A percentile compares a stretch with the other conserved stretches of the same genome.
Conservation (phyloP, 1,139 yeast genomes). For the Blastobotrys elegans region DNA sequence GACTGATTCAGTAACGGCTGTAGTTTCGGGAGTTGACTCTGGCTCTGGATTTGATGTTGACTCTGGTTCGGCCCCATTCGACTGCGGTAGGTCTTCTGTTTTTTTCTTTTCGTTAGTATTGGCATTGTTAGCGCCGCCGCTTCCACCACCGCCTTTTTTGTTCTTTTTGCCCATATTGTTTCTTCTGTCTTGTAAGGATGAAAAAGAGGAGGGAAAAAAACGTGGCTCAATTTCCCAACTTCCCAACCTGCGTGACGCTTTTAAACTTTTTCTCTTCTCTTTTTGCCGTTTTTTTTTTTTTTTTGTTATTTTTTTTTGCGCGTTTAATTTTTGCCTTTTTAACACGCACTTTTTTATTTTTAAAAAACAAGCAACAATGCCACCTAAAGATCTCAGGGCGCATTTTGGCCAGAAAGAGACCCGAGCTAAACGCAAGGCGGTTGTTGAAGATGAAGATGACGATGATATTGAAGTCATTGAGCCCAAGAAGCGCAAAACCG, state of each 20-base stretch:
- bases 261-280: not conserved
- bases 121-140: constrained; percentile 2
- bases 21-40: not conserved
- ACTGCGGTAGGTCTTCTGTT: not conserved
- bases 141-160: not conserved
- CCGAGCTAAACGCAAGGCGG: constrained; percentile 5
- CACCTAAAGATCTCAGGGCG: not conserved
- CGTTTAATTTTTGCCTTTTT: not conserved
- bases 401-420: not conserved
- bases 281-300: not conserved
- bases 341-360: not conserved
- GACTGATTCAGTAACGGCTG: not conserved
- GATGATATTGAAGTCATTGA: constrained; percentile 6
- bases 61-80: not conserved
- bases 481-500: constrained; percentile 2
- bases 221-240: not conserved
- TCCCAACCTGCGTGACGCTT: not conserved
- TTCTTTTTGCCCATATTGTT: constrained; percentile 8
- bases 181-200: not conserved
- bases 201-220: not conserved
- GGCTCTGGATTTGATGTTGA: not conserved
- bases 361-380: not conserved
- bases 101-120: not conserved
- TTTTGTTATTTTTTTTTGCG: not conserved
- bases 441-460: constrained; percentile 10